Conservation (phyloP, 1,139 yeast species). For the Yamadazyma blattariae region DNA sequence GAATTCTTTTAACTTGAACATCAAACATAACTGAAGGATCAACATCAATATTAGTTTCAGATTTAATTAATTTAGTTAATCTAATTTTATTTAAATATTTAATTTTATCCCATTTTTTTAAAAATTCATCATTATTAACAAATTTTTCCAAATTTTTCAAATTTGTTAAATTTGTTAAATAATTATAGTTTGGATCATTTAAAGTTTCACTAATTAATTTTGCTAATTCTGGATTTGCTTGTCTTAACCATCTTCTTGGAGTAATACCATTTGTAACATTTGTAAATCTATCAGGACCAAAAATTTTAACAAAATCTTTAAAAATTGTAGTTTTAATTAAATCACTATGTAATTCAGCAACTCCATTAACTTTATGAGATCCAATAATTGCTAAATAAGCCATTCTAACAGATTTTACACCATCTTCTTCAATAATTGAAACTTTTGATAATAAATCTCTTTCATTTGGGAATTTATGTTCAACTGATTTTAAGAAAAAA, state of each 20-base stretch:
- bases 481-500: slow-evolving; percentile 74
- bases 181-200: slow-evolving; percentile 61
- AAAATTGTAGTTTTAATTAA: slow-evolving; percentile 85
- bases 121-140: slow-evolving; percentile 68
- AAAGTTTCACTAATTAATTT: slow-evolving; percentile 68
- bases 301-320: slow-evolving; percentile 82
- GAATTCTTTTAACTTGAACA: slow-evolving; percentile 91
- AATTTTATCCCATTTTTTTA: slow-evolving; percentile 66
- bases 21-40: slow-evolving; percentile 79
- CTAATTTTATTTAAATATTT: slow-evolving; percentile 68
- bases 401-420: slow-evolving; percentile 80
- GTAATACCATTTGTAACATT: slow-evolving; percentile 95
- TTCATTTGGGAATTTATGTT: slow-evolving; percentile 69
- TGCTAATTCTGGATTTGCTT: slow-evolving; percentile 84
- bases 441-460: slow-evolving; percentile 66
- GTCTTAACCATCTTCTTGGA: slow-evolving; percentile 95
- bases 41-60: slow-evolving; percentile 65
- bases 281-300: slow-evolving; percentile 79
- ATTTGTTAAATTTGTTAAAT: slow-evolving; percentile 63
- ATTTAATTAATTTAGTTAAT: slow-evolving; percentile 68
- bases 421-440: slow-evolving; percentile 80
- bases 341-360: slow-evolving; percentile 92
- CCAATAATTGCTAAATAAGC: slow-evolving; percentile 90
- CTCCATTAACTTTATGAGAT: slow-evolving; percentile 92
- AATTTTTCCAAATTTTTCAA: slow-evolving; percentile 67